Percentiles rank a stretch among this genome's conserved stretches.
These are phyloP conservation scores for Coemansia nantahalensis DNA, from an alignment of 192 early-diverging fungal species.

Conservation along the genomic window DNA sequence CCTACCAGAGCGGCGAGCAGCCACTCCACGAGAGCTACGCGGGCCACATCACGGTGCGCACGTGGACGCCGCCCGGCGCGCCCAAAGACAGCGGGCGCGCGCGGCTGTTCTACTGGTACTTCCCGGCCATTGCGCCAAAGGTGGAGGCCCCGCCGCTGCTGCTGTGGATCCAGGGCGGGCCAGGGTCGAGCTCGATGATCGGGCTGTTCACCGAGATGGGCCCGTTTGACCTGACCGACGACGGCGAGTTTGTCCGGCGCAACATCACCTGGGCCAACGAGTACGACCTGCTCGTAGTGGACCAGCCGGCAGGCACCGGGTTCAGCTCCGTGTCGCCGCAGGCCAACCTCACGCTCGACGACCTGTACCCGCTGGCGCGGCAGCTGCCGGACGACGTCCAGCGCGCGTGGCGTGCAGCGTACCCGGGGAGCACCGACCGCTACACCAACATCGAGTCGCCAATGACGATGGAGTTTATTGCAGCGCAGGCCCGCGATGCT, in stretches of 20 bases:
- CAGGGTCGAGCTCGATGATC: slow-evolving; percentile 78
- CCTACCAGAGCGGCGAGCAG: slow-evolving; percentile 52
- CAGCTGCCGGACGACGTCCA: slow-evolving; percentile 16
- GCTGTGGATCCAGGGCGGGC: slow-evolving; percentile 82
- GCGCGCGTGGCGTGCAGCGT: slow-evolving; percentile 25
- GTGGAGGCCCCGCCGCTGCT: slow-evolving; percentile 64
- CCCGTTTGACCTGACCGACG: slow-evolving; percentile 61
- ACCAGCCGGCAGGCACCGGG: slow-evolving; percentile 82
- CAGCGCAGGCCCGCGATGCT: slow-evolving; percentile 17
- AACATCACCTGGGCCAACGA: slow-evolving; percentile 64
- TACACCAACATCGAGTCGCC: slow-evolving; percentile 37
- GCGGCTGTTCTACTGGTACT: slow-evolving; percentile 73
- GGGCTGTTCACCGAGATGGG: slow-evolving; percentile 76
- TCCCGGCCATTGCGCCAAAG: slow-evolving; percentile 66
- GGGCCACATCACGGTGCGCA: slow-evolving; percentile 58
- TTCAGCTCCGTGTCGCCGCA: slow-evolving; percentile 47
- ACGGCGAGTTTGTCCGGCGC: slow-evolving; percentile 55
- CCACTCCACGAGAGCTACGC: slow-evolving; percentile 61
- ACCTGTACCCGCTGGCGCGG: slow-evolving; percentile 36
- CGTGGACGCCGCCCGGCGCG: slow-evolving; percentile 42
- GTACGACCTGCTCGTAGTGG: slow-evolving; percentile 73
- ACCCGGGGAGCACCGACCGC: slow-evolving; percentile 23
- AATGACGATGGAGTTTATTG: slow-evolving; percentile 21
- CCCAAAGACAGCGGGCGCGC: slow-evolving; percentile 28
- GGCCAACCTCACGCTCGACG: slow-evolving; percentile 37